Evolutionary conservation across 495 filamentous ascomycete species (phyloP), one percentile per base, ranked within the genome.

Genomic region (Parathielavia hyrcaniae): DNA sequence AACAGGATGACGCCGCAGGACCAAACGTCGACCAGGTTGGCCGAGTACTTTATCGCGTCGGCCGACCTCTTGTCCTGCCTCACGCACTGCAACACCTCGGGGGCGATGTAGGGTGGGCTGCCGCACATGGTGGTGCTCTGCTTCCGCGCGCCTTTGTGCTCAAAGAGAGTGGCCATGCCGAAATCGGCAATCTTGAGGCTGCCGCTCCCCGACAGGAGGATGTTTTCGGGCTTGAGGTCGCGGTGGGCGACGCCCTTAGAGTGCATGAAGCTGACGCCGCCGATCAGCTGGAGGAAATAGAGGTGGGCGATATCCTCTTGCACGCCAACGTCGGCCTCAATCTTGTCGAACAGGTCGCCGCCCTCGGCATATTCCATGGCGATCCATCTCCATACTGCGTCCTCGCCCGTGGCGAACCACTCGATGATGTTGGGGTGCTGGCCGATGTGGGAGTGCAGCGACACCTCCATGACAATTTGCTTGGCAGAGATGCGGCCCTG

Each of bases 271-370:
- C 86, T 84, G 47, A 99, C 87, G 2, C 90, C 95, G 58, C 83
- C 85, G 64, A 97, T 81, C 48, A 99, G 79, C 69, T 99, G 95
- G 1, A 84, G 82, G 71, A 99, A 99, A 72, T 97, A 99, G 50
- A 97, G 82, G 64, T 97, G 93, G 34, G 91, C 92, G 63, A 99
- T 86, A 71, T 96, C 89, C 71, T 96, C 87, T 11, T 83, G 80
- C 12, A 97, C 88, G 54, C 95, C 93, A 32, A 90, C 87, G 71
- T 98, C 93, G 4, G 93, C 90, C 71, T 98, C 93, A 67, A 98
- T 97, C 76, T 98, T 98, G 81, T 98, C 93, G 75, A 99, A 99
- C 13, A 99, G 81, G 69, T 99, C 93, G 14, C 93, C 93, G 43
- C 93, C 93, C 60, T 92, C 89, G 44, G 93, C 93, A 64, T 89